Base-by-base conservation (phyloP, 495 filamentous ascomycete genomes). In the Lichenothelia convexa region DNA sequence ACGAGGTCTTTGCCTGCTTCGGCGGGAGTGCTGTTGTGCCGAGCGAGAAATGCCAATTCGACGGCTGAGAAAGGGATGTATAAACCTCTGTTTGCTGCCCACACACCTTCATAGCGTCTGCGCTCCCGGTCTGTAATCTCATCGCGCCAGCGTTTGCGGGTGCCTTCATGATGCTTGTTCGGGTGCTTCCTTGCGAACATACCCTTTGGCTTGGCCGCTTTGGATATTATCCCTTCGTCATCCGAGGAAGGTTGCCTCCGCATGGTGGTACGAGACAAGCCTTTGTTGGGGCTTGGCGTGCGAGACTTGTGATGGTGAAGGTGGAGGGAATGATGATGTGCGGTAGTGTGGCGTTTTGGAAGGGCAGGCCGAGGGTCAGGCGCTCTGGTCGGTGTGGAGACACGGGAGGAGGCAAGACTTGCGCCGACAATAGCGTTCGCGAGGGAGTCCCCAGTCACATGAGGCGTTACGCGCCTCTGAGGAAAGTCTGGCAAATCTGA, bases 81-180 rank as follows among this genome's bases (percentile, higher is more conserved):
- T n/a, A 86, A 38, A 0, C 85, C 87, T 40, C 71, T 71, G 48
- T 97, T 95, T 13, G 83, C 85, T 18, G 91, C 89, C 84, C 85
- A 97, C 3, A 97, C 76, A 3, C 84, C 91, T 57, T 95, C 89
- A 48, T 95, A 95, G n/a, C 87, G 65, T 46, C 80, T 83, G 24
- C 84, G 67, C 48, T 94, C 82, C 6, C 72, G 58, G 39, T 78
- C 70, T 0, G 79, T 80, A 26, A 95, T 65, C 36, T 71, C 64
- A 40, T 80, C 75, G 21, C 76, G 64, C 81, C 84, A 94, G n/a
- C 80, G 68, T 48, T 75, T 80, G 16, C 84, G 71, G 26, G 80
- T 68, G 3, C 85, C 86, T 54, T 95, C 86, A 47, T 80, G 75
- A 51, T 94, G 84, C 44, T 86, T 81, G 53, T 97, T 72, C 1